Conservation (phyloP, 2,329 filamentous ascomycete genomes). For the Cladophialophora chaetospira region DNA sequence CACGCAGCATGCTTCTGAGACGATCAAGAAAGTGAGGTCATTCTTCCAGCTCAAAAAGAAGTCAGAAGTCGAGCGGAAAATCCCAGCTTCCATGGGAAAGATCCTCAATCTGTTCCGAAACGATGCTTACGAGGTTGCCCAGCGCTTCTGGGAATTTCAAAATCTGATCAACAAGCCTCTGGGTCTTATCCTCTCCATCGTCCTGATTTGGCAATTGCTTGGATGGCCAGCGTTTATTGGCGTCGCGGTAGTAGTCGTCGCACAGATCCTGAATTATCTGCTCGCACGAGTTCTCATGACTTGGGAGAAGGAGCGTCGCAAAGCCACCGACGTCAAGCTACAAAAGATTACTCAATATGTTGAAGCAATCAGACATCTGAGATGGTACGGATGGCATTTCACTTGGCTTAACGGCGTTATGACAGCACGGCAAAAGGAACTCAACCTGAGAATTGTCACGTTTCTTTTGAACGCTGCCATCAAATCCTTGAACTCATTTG, state of each 20-base stretch:
- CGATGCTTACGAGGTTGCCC: slow-evolving; percentile 79
- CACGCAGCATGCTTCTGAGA: neutral
- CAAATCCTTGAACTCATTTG: slow-evolving; percentile 68
- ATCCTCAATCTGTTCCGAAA: slow-evolving; percentile 83
- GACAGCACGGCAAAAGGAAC: slow-evolving; percentile 66
- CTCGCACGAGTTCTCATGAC: slow-evolving; percentile 67
- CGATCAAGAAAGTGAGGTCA: slow-evolving; percentile 7
- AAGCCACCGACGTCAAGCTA: slow-evolving; percentile 74
- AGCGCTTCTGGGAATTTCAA: slow-evolving; percentile 83
- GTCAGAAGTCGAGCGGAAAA: slow-evolving; percentile 36
- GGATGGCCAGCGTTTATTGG: slow-evolving; percentile 78
- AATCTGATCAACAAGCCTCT: slow-evolving; percentile 74
- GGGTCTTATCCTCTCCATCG: slow-evolving; percentile 71
- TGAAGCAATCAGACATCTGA: slow-evolving; percentile 76
- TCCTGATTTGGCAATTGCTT: slow-evolving; percentile 75
- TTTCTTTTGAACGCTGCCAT: slow-evolving; percentile 66
- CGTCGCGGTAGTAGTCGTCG: slow-evolving; percentile 67
- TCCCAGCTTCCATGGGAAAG: slow-evolving; percentile 80
- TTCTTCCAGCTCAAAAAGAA: slow-evolving; percentile 24
- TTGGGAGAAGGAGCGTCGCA: slow-evolving; percentile 70
- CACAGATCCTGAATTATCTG: slow-evolving; percentile 69
- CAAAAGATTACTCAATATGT: slow-evolving; percentile 84
- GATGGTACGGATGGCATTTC: slow-evolving; percentile 81
- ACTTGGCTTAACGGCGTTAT: slow-evolving; percentile 72
- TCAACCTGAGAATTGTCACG: slow-evolving; percentile 65